Base-by-base conservation (phyloP, 768 basidiomycete species). In the Lactarius evosmus region DNA sequence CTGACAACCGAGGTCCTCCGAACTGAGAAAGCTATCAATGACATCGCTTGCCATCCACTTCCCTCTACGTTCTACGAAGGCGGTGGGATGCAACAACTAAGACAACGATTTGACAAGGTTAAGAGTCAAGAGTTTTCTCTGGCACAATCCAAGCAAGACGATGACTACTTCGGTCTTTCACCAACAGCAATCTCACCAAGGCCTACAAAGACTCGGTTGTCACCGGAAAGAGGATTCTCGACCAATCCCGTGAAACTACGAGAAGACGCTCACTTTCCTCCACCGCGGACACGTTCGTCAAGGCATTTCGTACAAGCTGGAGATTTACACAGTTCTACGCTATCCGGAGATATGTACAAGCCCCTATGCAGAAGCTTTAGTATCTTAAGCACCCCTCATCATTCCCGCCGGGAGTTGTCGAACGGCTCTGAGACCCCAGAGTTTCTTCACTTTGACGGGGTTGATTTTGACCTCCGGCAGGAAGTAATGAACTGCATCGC, bases 401-500 rank as follows among this genome's bases (percentile, higher is more conserved):
- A 38, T 7, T 34, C 58, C 32, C 69, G 58, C 46, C 69, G 61
- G 25, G 64, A 67, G 54, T 34, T 60, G 44, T 40, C 68, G 38
- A 40, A 33, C 14, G 55, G 58, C 34, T 46, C 53, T 27, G 49
- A 63, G n/a, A 46, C 46, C 34, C 56, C 65, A 14, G 52, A 67
- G 58, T 38, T 66, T 51, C 38, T 30, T 71, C 77, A 54, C 65
- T 73, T 79, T 58, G 74, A 80, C 34, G 78, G 77, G 8, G 89
- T 88, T 29, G 93, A 95, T 25, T 95, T 98, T 69, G 93, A 98
- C 73, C 83, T 98, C n/a, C 85, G 93, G 38, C 93, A 95, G 69
- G 95, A 93, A 69, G 95, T 99, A 34, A 95, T 98, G 93, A 89
- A 91, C 0, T 96, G 93, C 74, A 95, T 99, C 65, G 95, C 96